These are phyloP conservation scores for Botrytis galanthina DNA, from an alignment of 2,329 filamentous ascomycete genomes.

Conservation along the genomic window DNA sequence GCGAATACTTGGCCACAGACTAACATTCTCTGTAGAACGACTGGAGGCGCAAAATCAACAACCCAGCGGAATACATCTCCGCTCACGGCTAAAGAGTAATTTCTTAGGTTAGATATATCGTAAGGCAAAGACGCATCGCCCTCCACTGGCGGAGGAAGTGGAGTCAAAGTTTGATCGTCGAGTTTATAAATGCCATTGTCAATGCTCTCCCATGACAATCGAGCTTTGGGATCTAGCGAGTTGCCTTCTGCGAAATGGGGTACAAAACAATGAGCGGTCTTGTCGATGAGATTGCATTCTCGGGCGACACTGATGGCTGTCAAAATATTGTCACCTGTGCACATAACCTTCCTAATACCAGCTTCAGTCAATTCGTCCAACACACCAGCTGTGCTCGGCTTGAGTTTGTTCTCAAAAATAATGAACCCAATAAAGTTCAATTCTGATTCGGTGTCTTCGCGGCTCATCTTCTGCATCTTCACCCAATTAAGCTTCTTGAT, in stretches of 20 bases:
- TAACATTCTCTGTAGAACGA: slow-evolving; percentile 79
- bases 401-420: slow-evolving; percentile 97
- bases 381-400: slow-evolving; percentile 77
- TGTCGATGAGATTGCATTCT: slow-evolving; percentile 81
- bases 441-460: slow-evolving; percentile 76
- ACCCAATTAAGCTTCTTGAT: slow-evolving; percentile 88
- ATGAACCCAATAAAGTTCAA: slow-evolving; percentile 95
- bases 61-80: slow-evolving; percentile 98
- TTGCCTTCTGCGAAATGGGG: slow-evolving; percentile 84
- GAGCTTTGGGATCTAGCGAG: slow-evolving; percentile 68
- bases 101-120: slow-evolving; percentile 74
- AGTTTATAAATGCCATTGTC: slow-evolving; percentile 77
- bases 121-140: slow-evolving; percentile 82
- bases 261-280: slow-evolving; percentile 84
- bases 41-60: slow-evolving; percentile 82
- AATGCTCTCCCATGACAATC: slow-evolving; percentile 89
- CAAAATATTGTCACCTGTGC: slow-evolving; percentile 95
- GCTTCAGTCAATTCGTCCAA: slow-evolving; percentile 79
- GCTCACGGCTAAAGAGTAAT: slow-evolving; percentile 85
- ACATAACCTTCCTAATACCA: slow-evolving; percentile 89
- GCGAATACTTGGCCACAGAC: slow-evolving; percentile 91
- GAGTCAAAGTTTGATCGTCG: slow-evolving; percentile 74
- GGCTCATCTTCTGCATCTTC: slow-evolving; percentile 90
- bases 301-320: slow-evolving; percentile 94
- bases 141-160: slow-evolving; percentile 66